Percentiles rank a stretch among this genome's conserved stretches.
phyloP scores from a whole-genome alignment of 352 stramenopile species.

The Phytophthora tentaculata region DNA sequence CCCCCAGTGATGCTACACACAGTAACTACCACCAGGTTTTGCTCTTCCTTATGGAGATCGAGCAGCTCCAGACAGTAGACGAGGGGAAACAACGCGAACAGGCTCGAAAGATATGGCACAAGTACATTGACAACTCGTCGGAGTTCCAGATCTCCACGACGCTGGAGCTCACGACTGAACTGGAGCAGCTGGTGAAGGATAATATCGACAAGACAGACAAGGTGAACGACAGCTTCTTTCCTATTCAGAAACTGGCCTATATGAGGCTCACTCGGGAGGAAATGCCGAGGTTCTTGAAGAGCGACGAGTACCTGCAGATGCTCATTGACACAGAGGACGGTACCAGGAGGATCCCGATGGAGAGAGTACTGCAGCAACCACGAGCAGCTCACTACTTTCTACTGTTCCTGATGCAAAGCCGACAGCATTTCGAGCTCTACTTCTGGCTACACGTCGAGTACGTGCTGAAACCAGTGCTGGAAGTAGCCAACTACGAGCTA shows the following conservation, averaged over 20 bases:
- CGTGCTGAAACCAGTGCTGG: slow-evolving; percentile 76
- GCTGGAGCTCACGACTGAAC: slow-evolving; percentile 76
- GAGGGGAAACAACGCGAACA: slow-evolving; percentile 73
- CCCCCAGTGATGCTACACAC: slow-evolving; percentile 43
- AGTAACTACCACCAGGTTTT: slow-evolving; percentile 81
- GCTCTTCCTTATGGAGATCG: slow-evolving; percentile 84
- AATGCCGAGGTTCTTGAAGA: slow-evolving; percentile 87
- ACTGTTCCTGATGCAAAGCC: slow-evolving; percentile 87
- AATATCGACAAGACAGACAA: slow-evolving; percentile 59
- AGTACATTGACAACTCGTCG: slow-evolving; percentile 83
- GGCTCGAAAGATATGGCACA: slow-evolving; percentile 85
- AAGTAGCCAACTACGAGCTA: slow-evolving; percentile 47
- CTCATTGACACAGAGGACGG: slow-evolving; percentile 83
- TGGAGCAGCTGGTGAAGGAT: slow-evolving; percentile 78
- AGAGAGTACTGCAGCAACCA: slow-evolving; percentile 78
- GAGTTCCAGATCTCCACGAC: slow-evolving; percentile 87
- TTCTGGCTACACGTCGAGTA: slow-evolving; percentile 91
- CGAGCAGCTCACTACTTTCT: slow-evolving; percentile 87
- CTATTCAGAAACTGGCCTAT: slow-evolving; percentile 86
- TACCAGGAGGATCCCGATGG: slow-evolving; percentile 78
- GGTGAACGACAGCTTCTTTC: slow-evolving; percentile 79
- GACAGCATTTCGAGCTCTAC: slow-evolving; percentile 89
- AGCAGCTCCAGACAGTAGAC: slow-evolving; percentile 78
- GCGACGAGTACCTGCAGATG: slow-evolving; percentile 86
- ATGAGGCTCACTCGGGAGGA: slow-evolving; percentile 83